A percentile compares a stretch with the other conserved stretches of the same genome.
Evolutionary conservation across 139 green algal genomes (phyloP).

Genomic region (Closterium sp.): DNA sequence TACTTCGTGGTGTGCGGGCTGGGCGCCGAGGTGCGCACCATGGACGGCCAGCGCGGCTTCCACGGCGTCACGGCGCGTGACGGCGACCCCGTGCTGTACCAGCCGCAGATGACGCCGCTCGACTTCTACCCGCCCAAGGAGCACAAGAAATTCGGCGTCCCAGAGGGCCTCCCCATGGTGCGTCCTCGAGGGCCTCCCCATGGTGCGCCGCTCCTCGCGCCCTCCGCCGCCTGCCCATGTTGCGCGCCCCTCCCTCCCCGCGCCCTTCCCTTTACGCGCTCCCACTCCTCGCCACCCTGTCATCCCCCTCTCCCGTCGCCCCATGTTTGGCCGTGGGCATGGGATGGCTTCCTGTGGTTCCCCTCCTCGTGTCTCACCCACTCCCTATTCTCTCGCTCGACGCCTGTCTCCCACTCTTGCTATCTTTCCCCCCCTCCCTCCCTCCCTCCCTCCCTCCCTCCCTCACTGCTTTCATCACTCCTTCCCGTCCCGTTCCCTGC

Average conservation of each 20-base stretch:
- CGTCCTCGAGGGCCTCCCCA: too few species aligned
- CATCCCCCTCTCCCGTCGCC: too few species aligned
- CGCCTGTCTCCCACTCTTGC: neutral
- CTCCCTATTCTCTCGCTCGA: neutral
- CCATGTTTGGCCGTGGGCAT: too few species aligned
- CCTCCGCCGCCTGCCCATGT: neutral
- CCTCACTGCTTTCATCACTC: too few species aligned
- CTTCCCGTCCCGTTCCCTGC: too few species aligned
- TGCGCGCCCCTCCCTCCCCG: too few species aligned
- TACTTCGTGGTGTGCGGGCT: constrained; percentile 48
- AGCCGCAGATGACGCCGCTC: neutral
- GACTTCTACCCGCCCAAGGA: constrained; percentile 30
- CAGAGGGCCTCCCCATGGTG: neutral
- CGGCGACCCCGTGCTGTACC: neutral
- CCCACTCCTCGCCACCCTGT: too few species aligned
- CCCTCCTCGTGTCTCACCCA: neutral
- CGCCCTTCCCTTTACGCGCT: too few species aligned
- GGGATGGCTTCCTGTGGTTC: too few species aligned
- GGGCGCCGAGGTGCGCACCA: constrained; percentile 16
- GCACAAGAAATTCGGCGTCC: constrained; percentile 11
- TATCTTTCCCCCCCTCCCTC: neutral
- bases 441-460: neutral
- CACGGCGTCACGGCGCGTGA: neutral
- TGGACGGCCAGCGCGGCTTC: constrained; percentile 21
- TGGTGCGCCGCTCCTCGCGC: neutral